Conservation (phyloP, 1,284 basidiomycete species). For the Amylostereum areolatum region DNA sequence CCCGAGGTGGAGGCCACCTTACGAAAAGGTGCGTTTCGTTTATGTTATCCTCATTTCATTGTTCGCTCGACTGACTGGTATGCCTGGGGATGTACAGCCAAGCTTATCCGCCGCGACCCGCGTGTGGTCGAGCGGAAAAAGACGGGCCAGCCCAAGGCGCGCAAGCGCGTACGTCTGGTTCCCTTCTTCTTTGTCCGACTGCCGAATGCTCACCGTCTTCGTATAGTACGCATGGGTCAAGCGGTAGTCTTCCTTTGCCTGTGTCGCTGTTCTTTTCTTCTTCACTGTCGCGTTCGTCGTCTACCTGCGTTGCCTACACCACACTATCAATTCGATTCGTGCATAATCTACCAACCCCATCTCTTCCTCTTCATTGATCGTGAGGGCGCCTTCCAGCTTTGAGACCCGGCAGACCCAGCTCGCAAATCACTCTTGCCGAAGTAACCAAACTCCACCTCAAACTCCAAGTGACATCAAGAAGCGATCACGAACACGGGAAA, state of each 20-base stretch:
- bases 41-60: constrained; percentile 1
- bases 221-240: constrained; percentile 90
- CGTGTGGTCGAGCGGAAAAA: constrained; percentile 99
- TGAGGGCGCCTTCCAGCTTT: too few relatives aligned
- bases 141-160: constrained; percentile 86
- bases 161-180: constrained; percentile 70
- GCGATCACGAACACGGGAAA: too few relatives aligned
- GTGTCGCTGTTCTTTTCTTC: neutral
- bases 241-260: constrained; percentile 46
- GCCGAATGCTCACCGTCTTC: constrained; percentile 6
- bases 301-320: too few relatives aligned
- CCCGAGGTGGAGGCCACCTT: constrained; percentile 63
- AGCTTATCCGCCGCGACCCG: constrained; percentile 86
- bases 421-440: too few relatives aligned
- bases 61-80: constrained; percentile 6
- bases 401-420: too few relatives aligned
- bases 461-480: too few relatives aligned
- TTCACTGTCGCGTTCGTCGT: too few relatives aligned
- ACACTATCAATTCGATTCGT: too few relatives aligned
- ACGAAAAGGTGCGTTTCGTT: constrained; percentile 54
- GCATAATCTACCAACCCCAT: too few relatives aligned
- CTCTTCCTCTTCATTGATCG: too few relatives aligned
- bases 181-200: neutral
- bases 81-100: constrained; percentile 44
- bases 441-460: too few relatives aligned